Evolutionary conservation across 1,284 basidiomycete genomes (phyloP), one percentile per base, ranked within the genome.

Genomic region (Marasmius sp.): DNA sequence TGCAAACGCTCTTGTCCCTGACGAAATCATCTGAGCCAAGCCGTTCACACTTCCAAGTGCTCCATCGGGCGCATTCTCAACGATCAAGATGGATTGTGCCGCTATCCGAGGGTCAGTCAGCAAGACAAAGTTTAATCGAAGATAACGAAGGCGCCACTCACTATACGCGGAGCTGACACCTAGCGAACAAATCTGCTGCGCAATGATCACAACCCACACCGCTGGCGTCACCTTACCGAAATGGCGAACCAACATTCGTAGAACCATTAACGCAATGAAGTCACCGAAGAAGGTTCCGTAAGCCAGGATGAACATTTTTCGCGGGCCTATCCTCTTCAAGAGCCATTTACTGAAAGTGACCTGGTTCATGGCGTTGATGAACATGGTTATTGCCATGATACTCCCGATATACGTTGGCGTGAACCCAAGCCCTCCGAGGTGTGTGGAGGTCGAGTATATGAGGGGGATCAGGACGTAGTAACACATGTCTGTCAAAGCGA

Each of bases 401-500:
- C 62, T 45, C 6, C 70, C 70, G 27, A 70, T 69, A 20, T 59
- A 54, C 34, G 60, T 62, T 4, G 68, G 61, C 4, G 43, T 20
- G 57, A 70, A 58, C 9, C 67, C 66, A 2, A 70, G 60, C 11
- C 69, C 69, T 16, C 69, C 69, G 5, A 50, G 34, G 1, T 43
- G 11, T 6, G 66, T 64, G 10, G 66, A 61, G 38, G 66, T 57
- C 3, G 64, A 64, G 48, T 68, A 63, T 57, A 63, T 65, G 20
- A 72, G 64, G 11, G 70, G 70, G 7, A 65, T 64, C 50, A 73
- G 64, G 11, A 69, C 69, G 12, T 50, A 47, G 51, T 67, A 66
- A 16, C 61, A 57, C 43, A 78, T 79, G 50, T 78, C 75, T n/a
- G 74, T 60, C 45, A 80, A 76, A 11, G 72, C 67, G 3, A 79